A percentile compares a stretch with the other conserved stretches of the same genome.
Conservation (phyloP, 2,329 filamentous ascomycete species). For the Fusarium chlamydosporum region DNA sequence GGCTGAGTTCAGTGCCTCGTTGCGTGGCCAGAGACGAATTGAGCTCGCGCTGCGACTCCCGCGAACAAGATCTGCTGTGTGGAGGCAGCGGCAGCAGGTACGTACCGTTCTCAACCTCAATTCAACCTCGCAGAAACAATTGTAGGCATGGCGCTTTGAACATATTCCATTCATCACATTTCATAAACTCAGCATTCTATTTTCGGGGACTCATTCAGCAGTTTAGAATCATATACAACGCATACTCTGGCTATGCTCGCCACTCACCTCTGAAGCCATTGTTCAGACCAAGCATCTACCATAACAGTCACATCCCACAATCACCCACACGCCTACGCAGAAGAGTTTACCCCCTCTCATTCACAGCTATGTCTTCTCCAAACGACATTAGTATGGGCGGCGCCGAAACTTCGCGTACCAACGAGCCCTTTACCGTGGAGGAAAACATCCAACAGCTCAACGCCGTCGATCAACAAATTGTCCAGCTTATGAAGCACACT, state of each 20-base stretch:
- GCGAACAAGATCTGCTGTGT: not conserved
- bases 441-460: conserved; percentile 86
- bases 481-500: conserved; percentile 61
- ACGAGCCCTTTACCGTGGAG: conserved; percentile 75
- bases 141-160: not conserved
- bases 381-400: conserved; percentile 54
- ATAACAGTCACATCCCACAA: conserved; percentile 1
- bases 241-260: not conserved
- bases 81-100: not conserved
- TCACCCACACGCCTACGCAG: not conserved
- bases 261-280: not conserved
- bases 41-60: not conserved
- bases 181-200: not conserved
- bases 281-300: conserved; percentile 1
- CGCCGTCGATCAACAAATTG: conserved; percentile 76
- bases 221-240: too few relatives aligned
- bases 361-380: conserved; percentile 51
- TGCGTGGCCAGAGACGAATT: not conserved
- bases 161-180: not conserved
- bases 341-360: not conserved
- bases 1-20: not conserved
- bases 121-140: conserved; percentile 12
- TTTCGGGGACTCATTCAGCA: not conserved
- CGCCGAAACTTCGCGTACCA: conserved; percentile 48
- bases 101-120: not conserved